Base-by-base conservation (phyloP, 306 rosid genomes). In the Coriaria nepalensis region DNA sequence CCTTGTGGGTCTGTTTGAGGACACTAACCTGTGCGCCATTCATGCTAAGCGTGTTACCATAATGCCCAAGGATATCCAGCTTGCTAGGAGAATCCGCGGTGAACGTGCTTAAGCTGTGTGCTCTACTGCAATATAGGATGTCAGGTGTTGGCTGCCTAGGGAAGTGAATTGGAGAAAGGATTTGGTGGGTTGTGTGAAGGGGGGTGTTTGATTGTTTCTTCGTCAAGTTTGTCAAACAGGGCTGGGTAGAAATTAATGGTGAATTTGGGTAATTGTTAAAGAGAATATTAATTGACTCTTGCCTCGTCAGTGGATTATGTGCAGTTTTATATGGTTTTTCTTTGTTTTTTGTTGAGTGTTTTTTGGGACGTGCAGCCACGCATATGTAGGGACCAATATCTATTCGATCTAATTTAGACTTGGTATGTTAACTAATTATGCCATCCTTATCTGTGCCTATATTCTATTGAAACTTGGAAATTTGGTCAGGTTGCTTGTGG, bases 21-120 rank as follows among this genome's bases (percentile, higher is more conserved):
- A 83, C 52, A 87, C 96, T 56, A 87, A 87, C 57, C 68, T 87
- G 9, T 87, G 96, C 2, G 94, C 94, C 13, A 87, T 87, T 33
- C 96, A 87, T 34, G 96, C 96, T 2, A 87, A 87, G 82, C 93
- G 94, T 9, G 96, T 87, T 0, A 87, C 94, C 11, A 87, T 87
- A 11, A 87, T 87, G 94, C 96, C 96, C 0, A 87, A 87, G 68
- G 96, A 87, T 50, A 87, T 83, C 54, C 96, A 87, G 80, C 78
- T 87, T 14, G 96, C 94, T 2, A 61, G 96, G 33, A 74, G 96
- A 61, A 83, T 83, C 60, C 73, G 96, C 4, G 96, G 96, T 4
- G 96, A 87, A 64, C 94, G 94, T 45, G 96, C 96, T 46, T 87
- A 61, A 68, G 47, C 9, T 35, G 14, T 8, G 13, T 0, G 13